A percentile compares a stretch with the other conserved stretches of the same genome.
These are phyloP conservation scores for Globisporangium parvum DNA, from an alignment of 352 stramenopile genomes.

Conservation along the genomic window DNA sequence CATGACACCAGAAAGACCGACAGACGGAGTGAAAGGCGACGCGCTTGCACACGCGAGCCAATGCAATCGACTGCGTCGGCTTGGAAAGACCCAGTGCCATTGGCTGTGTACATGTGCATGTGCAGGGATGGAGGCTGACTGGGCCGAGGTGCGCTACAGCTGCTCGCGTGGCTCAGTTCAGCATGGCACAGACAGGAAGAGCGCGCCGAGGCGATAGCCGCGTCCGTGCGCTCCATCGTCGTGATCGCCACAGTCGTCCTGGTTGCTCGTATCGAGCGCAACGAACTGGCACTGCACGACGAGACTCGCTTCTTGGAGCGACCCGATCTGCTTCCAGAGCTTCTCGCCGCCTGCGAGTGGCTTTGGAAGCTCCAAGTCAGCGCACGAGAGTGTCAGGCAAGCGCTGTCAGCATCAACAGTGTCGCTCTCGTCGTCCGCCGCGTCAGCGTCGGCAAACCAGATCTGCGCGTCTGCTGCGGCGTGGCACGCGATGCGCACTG, in stretches of 20 bases:
- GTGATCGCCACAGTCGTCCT: slow-evolving; percentile 11
- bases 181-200: slow-evolving; percentile 61
- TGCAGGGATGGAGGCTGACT: background rate
- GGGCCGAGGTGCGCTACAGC: too few species aligned
- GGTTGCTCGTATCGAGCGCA: slow-evolving; percentile 18
- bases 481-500: slow-evolving; percentile 20
- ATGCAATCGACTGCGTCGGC: background rate
- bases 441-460: slow-evolving; percentile 18
- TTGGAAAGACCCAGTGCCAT: background rate
- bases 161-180: slow-evolving; percentile 7
- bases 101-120: background rate
- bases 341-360: slow-evolving; percentile 18
- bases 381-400: slow-evolving; percentile 25
- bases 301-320: slow-evolving; percentile 48
- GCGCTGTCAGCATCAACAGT: slow-evolving; percentile 2
- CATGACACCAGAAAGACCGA: too few species aligned
- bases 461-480: slow-evolving; percentile 29
- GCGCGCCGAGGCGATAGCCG: slow-evolving; percentile 32
- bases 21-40: too few species aligned
- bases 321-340: slow-evolving; percentile 72
- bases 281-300: slow-evolving; percentile 75
- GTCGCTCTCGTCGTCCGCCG: background rate
- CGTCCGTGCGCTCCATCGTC: background rate
- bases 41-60: too few species aligned
- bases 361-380: slow-evolving; percentile 35